Conservation (phyloP, 2,329 filamentous ascomycete species). For the Curvularia lunata region DNA sequence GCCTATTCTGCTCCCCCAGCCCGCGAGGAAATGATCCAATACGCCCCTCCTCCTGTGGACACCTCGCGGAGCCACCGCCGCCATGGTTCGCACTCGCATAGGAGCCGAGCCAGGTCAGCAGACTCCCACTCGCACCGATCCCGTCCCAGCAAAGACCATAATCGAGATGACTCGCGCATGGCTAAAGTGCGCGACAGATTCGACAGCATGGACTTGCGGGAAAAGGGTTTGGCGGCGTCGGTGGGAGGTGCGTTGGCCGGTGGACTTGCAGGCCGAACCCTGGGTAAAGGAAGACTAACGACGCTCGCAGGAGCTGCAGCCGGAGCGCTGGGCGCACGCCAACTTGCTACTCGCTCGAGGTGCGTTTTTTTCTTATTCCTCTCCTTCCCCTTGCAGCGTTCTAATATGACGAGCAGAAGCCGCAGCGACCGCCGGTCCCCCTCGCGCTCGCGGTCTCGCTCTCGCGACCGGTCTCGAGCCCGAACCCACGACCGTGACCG, state of each 20-base stretch:
- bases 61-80: conserved; percentile 37
- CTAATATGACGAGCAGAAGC: conserved; percentile 19
- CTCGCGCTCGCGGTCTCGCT: conserved; percentile 15
- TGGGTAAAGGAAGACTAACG: conserved; percentile 46
- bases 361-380: conserved; percentile 4
- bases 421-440: conserved; percentile 27
- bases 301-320: conserved; percentile 48
- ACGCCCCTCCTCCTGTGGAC: conserved; percentile 34
- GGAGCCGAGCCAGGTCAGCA: conserved; percentile 45
- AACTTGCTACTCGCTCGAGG: conserved; percentile 28
- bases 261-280: conserved; percentile 41
- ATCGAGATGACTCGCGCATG: conserved; percentile 39
- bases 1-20: conserved; percentile 26
- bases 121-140: conserved; percentile 38
- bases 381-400: neutral
- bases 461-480: conserved; percentile 27
- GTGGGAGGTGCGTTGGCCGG: conserved; percentile 50
- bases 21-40: conserved; percentile 26
- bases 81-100: conserved; percentile 33
- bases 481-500: conserved; percentile 22
- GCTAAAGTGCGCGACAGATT: conserved; percentile 46
- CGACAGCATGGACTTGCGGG: conserved; percentile 42
- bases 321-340: conserved; percentile 42
- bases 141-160: conserved; percentile 40
- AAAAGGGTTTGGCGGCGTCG: conserved; percentile 44